Evolutionary conservation across 768 basidiomycete species (phyloP).

Genomic region (Termitomyces sp.): DNA sequence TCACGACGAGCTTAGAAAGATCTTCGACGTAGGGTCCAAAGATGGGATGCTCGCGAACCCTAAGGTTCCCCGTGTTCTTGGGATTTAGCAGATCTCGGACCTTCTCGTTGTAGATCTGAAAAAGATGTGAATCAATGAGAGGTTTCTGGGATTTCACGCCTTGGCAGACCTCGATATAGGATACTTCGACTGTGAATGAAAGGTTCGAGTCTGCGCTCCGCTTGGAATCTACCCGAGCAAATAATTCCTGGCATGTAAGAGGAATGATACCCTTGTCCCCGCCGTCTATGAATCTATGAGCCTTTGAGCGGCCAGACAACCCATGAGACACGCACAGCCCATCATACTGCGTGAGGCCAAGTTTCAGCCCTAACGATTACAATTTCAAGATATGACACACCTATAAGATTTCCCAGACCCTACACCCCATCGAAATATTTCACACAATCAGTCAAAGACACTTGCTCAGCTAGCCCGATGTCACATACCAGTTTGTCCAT

Average conservation of each 20-base stretch:
- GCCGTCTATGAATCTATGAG: slow-evolving; percentile 56
- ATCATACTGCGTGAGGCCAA: slow-evolving; percentile 64
- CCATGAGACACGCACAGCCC: slow-evolving; percentile 66
- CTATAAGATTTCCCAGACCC: slow-evolving; percentile 93
- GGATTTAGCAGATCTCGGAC: slow-evolving; percentile 97
- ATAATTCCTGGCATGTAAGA: slow-evolving; percentile 89
- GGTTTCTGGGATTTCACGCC: neutral
- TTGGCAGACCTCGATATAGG: slow-evolving; percentile 80
- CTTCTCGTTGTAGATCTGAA: slow-evolving; percentile 93
- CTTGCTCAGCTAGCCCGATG: neutral
- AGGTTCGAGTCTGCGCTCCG: slow-evolving; percentile 59
- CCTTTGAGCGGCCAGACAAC: neutral
- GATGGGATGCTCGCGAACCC: slow-evolving; percentile 96
- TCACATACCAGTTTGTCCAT: slow-evolving; percentile 80
- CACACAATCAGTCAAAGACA: slow-evolving; percentile 1
- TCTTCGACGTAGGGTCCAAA: slow-evolving; percentile 98
- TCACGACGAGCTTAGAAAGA: slow-evolving; percentile 88
- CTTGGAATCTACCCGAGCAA: slow-evolving; percentile 71
- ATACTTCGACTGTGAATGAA: slow-evolving; percentile 92
- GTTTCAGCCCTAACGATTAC: neutral
- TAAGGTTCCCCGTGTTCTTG: slow-evolving; percentile 91
- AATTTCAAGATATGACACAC: slow-evolving; percentile 34
- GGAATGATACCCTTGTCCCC: slow-evolving; percentile 97
- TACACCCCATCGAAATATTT: slow-evolving; percentile 20
- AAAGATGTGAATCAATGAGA: neutral